Evolutionary conservation across 495 filamentous ascomycete species (phyloP), one percentile per base, ranked within the genome.

Genomic region (Aspergillus sclerotioniger): DNA sequence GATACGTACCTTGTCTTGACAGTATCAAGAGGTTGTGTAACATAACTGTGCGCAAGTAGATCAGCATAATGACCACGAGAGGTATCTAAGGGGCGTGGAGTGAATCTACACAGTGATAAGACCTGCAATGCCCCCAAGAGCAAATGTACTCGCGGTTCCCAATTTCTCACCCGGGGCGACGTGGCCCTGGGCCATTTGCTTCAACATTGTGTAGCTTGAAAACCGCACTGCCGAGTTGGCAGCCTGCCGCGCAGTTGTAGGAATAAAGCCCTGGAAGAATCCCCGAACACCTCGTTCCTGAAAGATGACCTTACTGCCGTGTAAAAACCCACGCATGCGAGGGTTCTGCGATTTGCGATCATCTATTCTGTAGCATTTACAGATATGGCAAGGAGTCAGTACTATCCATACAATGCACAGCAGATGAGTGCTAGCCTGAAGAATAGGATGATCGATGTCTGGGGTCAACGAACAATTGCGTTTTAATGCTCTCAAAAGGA

Each of bases 401-500:
- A 19, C 48, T 51, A 51, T 46, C 21, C 51, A 19, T 15, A 6
- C 10, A 33, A 10, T n/a, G 8, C 3, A 15, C 25, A 32, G 20
- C 29, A 50, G 12, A 44, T 32, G 7, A 9, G 20, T 15, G 20
- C n/a, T 49, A 10, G 1, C 8, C 7, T 1, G 48, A 52, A 3
- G n/a, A 13, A 10, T 41, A 28, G 8, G 19, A 39, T 58, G 8
- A 15, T 25, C 12, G 46, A 43, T 1, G 8, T 2, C 37, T 20
- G 33, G 35, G 10, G 8, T 47, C 20, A 19, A 68, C 80, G 43
- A 62, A 91, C 87, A 97, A 70, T 61, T 90, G 91, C 31, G 94
- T 98, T 76, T 98, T 98, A 70, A 98, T 97, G 69, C 90, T 94
- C 75, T 98, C 94, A 63, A 96, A 97, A 0, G 94, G 94, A 3